Evolutionary conservation across 345 rosid species (phyloP).

Genomic region (Lepidium sativum): DNA sequence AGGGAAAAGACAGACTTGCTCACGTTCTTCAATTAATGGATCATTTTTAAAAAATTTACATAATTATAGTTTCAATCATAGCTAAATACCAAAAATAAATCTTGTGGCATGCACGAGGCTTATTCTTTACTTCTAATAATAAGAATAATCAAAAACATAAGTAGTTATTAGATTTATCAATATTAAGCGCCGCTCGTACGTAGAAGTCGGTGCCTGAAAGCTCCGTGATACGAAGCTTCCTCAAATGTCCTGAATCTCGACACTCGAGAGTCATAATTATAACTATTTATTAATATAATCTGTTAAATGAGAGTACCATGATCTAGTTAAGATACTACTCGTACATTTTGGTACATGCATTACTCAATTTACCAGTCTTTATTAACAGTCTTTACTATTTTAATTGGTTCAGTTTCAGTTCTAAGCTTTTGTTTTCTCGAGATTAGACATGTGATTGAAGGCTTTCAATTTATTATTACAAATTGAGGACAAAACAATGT

Average conservation of each 20-base stretch:
- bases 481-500: background rate
- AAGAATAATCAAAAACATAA: background rate
- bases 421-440: constrained; percentile 10
- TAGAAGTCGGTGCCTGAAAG: constrained; percentile 44
- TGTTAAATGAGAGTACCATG: constrained; percentile 3
- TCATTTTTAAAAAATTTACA: background rate
- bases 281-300: background rate
- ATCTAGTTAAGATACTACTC: constrained; percentile 13
- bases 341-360: constrained; percentile 26
- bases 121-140: background rate
- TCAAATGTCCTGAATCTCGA: constrained; percentile 1
- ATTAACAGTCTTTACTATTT: background rate
- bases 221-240: constrained; percentile 37
- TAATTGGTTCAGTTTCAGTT: background rate
- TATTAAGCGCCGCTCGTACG: constrained; percentile 25
- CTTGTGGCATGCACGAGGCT: constrained; percentile 34
- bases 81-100: constrained; percentile 26
- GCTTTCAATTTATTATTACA: background rate
- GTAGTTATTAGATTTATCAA: background rate
- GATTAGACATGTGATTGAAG: constrained; percentile 9
- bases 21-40: constrained; percentile 29
- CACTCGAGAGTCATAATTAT: background rate
- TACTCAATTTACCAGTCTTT: background rate
- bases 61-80: constrained; percentile 19
- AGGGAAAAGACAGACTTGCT: constrained; percentile 36